Conservation (phyloP, 1,284 basidiomycete species). For the Hemileia vastatrix region DNA sequence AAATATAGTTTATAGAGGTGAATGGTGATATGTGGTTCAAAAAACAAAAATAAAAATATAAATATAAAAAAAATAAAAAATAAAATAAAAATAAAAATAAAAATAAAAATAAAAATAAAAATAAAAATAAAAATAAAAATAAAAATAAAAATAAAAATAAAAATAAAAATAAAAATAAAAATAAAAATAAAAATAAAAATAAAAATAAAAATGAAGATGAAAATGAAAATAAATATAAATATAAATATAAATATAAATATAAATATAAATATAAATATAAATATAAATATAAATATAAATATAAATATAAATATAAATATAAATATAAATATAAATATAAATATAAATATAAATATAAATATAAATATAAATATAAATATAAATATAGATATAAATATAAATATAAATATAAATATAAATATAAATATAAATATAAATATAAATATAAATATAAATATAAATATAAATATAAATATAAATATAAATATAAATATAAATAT, state of each 20-base stretch:
- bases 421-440: too few relatives aligned
- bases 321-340: not conserved
- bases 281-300: not conserved
- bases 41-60: not conserved
- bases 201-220: not conserved
- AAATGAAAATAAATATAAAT: not conserved
- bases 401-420: too few relatives aligned
- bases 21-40: too few relatives aligned
- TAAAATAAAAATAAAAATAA: not conserved
- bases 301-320: not conserved
- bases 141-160: not conserved
- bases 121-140: not conserved
- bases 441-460: too few relatives aligned
- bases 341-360: too few relatives aligned
- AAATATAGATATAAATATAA: too few relatives aligned
- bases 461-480: too few relatives aligned
- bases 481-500: too few relatives aligned
- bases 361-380: too few relatives aligned
- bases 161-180: not conserved
- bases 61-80: not conserved
- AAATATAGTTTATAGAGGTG: too few relatives aligned
- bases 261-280: not conserved
- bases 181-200: not conserved
- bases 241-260: not conserved
- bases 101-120: not conserved